Evolutionary conservation across 2,329 filamentous ascomycete species (phyloP).

Genomic region (Aspergillus eucalypticola): DNA sequence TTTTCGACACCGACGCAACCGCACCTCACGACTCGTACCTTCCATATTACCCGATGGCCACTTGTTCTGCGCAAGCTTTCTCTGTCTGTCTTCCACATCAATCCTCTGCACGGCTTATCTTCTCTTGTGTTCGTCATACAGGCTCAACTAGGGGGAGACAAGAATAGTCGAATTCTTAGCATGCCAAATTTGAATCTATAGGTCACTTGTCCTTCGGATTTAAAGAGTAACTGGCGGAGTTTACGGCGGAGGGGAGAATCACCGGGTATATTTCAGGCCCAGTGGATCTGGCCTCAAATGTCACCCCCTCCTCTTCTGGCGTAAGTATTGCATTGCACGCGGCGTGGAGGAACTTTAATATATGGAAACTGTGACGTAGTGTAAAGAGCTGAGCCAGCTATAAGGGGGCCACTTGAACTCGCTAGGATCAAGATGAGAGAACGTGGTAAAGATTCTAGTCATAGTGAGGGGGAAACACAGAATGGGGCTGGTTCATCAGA

Average conservation of each 20-base stretch:
- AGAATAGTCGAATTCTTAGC: not conserved
- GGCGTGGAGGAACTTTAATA: not conserved
- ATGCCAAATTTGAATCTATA: too few species aligned
- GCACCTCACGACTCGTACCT: conserved; percentile 8
- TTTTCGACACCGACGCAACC: conserved; percentile 20
- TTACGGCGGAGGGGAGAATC: not conserved
- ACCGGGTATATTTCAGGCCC: not conserved
- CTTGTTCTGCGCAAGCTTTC: conserved; percentile 5
- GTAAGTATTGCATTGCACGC: not conserved
- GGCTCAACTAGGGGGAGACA: not conserved
- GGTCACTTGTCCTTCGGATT: not conserved
- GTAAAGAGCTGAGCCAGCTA: not conserved
- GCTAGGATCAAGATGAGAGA: not conserved
- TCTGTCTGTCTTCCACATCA: not conserved
- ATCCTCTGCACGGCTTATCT: not conserved
- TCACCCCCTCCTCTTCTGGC: not conserved
- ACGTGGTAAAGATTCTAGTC: too few species aligned
- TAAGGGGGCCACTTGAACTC: not conserved
- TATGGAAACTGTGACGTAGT: not conserved
- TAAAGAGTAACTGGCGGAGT: not conserved
- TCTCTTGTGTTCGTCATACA: not conserved
- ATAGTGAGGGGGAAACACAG: not conserved
- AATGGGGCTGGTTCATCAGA: not conserved
- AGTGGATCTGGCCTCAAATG: not conserved
- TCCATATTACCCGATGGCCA: conserved; percentile 16